Evolutionary conservation across 2,329 filamentous ascomycete species (phyloP).

Genomic region (Ophiostoma montium): DNA sequence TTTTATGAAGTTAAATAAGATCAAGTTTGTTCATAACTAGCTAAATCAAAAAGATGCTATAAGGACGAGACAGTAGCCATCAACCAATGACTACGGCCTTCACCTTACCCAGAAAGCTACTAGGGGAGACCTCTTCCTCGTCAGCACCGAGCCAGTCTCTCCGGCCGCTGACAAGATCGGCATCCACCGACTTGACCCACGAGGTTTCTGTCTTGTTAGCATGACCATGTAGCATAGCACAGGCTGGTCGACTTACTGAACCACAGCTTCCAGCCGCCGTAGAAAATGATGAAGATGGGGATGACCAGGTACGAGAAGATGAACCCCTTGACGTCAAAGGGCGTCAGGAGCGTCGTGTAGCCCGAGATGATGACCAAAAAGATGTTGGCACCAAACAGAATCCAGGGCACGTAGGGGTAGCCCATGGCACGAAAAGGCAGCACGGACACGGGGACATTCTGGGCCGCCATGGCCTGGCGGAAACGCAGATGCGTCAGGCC

Average conservation of each 20-base stretch:
- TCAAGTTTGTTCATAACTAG: no score
- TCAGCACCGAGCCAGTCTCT: constrained; percentile 23
- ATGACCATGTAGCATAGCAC: constrained; percentile 25
- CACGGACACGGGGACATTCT: constrained; percentile 43
- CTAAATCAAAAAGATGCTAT: no score
- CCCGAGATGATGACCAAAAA: constrained; percentile 54
- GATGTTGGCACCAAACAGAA: constrained; percentile 49
- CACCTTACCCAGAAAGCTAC: background rate
- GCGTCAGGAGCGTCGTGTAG: constrained; percentile 50
- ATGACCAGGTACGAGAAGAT: constrained; percentile 53
- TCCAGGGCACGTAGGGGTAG: constrained; percentile 46
- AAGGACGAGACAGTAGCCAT: no score
- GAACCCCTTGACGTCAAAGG: constrained; percentile 44
- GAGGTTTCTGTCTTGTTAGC: background rate
- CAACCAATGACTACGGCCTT: constrained; percentile 6
- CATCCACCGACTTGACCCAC: constrained; percentile 31
- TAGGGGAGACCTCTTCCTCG: background rate
- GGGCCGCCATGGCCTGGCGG: constrained; percentile 47
- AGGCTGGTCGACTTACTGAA: constrained; percentile 14
- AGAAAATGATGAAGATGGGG: constrained; percentile 47
- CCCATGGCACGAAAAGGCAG: constrained; percentile 47
- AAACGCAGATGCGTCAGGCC: constrained; percentile 51
- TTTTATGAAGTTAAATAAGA: no score
- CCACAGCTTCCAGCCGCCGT: constrained; percentile 43
- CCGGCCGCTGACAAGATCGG: constrained; percentile 40